Evolutionary conservation across 352 stramenopile genomes (phyloP).

Genomic region (Globisporangium irregulare): DNA sequence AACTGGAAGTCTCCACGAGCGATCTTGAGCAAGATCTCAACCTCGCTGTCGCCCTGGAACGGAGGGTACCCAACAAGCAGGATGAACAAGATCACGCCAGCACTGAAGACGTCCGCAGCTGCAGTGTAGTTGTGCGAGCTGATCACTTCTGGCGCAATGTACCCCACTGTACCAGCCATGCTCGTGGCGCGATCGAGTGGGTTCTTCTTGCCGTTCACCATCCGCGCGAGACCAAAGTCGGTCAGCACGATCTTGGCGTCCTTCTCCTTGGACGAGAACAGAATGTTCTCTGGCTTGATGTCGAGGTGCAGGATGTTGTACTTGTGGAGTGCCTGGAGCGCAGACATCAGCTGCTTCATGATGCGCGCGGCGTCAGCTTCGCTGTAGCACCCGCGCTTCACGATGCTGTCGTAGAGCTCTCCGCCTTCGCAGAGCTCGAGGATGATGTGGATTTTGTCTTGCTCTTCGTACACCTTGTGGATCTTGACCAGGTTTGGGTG

Average conservation of each 20-base stretch:
- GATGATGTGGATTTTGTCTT: slow-evolving; percentile 79
- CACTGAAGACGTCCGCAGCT: slow-evolving; percentile 73
- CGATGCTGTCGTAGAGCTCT: slow-evolving; percentile 75
- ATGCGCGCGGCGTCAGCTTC: slow-evolving; percentile 59
- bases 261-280: slow-evolving; percentile 48
- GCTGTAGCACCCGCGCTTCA: slow-evolving; percentile 62
- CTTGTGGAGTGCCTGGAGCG: slow-evolving; percentile 57
- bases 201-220: slow-evolving; percentile 71
- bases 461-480: slow-evolving; percentile 82
- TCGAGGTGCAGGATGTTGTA: slow-evolving; percentile 82
- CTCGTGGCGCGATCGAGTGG: slow-evolving; percentile 53
- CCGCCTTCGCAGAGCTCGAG: slow-evolving; percentile 68
- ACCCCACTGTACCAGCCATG: slow-evolving; percentile 76
- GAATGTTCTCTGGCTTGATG: slow-evolving; percentile 82
- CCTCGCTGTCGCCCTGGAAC: slow-evolving; percentile 69
- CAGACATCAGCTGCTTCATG: slow-evolving; percentile 64
- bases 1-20: slow-evolving; percentile 72
- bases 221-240: slow-evolving; percentile 73
- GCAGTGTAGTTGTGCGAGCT: slow-evolving; percentile 62
- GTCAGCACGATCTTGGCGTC: slow-evolving; percentile 71
- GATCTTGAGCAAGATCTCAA: slow-evolving; percentile 80
- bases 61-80: slow-evolving; percentile 74
- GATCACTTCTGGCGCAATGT: slow-evolving; percentile 78
- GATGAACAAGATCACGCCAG: slow-evolving; percentile 82
- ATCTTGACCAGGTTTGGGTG: slow-evolving; percentile 78